Conservation (phyloP, 164 flowering plant genomes). For the Nelumbo lutea region DNA sequence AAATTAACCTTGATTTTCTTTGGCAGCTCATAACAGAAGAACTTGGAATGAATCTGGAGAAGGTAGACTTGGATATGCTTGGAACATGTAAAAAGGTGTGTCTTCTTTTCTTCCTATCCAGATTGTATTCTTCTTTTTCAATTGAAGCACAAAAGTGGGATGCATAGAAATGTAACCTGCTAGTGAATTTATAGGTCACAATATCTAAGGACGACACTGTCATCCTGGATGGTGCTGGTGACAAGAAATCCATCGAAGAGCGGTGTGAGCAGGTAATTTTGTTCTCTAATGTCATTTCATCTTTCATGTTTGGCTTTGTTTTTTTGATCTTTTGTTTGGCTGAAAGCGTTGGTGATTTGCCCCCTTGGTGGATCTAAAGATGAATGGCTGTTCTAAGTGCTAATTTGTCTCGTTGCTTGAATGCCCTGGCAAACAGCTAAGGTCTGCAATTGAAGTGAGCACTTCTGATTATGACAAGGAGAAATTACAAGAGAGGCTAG, state of each 20-base stretch:
- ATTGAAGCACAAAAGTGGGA: too few species aligned
- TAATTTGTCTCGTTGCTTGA: neutral
- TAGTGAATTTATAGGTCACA: slow-evolving; percentile 13
- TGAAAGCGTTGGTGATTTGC: neutral
- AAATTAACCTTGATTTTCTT: neutral
- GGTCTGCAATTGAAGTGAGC: slow-evolving; percentile 63
- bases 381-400: neutral
- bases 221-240: slow-evolving; percentile 29
- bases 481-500: slow-evolving; percentile 85
- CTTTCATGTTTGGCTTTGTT: neutral
- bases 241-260: slow-evolving; percentile 24
- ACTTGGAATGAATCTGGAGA: slow-evolving; percentile 63
- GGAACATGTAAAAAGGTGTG: slow-evolving; percentile 62
- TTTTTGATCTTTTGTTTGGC: neutral
- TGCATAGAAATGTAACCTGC: too few species aligned
- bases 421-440: slow-evolving; percentile 40
- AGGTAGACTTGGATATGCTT: slow-evolving; percentile 44
- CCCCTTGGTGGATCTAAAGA: neutral
- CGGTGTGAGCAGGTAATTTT: slow-evolving; percentile 57
- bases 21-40: slow-evolving; percentile 60
- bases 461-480: slow-evolving; percentile 93
- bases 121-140: neutral
- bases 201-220: slow-evolving; percentile 55
- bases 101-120: neutral
- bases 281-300: neutral